These are phyloP conservation scores for Chlorella variabilis DNA, from an alignment of 163 green algal species.

Conservation along the genomic window DNA sequence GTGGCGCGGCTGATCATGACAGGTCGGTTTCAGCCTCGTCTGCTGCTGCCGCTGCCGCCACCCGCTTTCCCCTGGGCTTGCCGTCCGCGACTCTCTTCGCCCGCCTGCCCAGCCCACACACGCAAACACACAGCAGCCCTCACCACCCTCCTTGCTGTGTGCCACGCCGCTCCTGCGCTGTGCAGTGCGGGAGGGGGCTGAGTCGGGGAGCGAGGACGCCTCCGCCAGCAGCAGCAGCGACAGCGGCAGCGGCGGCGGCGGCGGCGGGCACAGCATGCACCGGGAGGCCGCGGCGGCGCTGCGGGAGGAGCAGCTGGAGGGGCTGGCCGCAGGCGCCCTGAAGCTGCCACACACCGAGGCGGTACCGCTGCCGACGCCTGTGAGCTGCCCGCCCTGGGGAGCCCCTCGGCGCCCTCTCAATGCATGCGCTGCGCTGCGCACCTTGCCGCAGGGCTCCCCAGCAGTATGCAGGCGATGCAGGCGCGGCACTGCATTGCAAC, in stretches of 20 bases:
- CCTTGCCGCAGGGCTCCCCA: too few species aligned
- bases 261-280: background rate
- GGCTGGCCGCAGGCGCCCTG: background rate
- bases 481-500: too few species aligned
- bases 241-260: background rate
- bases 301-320: background rate
- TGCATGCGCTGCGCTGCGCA: too few species aligned
- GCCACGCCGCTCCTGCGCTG: too few species aligned
- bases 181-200: too few species aligned
- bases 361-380: background rate
- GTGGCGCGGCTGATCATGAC: conserved; percentile 41
- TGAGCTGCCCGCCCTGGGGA: background rate
- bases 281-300: conserved; percentile 4
- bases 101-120: too few species aligned
- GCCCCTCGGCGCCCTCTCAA: too few species aligned
- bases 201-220: background rate
- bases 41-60: background rate
- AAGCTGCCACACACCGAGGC: background rate
- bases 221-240: background rate
- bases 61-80: background rate
- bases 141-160: too few species aligned
- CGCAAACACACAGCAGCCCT: too few species aligned
- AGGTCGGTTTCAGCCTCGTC: background rate
- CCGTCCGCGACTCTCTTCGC: too few species aligned
- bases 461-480: too few species aligned